These are phyloP conservation scores for Guillardia theta DNA, from an alignment of 78 protist genomes.

Conservation along the genomic window DNA sequence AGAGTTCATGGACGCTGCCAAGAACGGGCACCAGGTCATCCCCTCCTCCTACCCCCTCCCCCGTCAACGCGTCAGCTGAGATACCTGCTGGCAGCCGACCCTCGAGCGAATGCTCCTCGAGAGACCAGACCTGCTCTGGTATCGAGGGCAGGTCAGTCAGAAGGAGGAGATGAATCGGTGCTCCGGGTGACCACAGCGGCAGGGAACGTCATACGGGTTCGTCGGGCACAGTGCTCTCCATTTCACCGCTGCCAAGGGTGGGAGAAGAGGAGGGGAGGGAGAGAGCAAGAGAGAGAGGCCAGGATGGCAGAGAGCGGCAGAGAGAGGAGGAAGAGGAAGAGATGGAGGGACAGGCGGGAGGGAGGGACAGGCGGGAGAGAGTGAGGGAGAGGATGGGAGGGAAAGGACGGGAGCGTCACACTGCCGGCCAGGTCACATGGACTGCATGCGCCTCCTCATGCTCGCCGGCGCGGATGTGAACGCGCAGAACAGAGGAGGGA, in stretches of 20 bases:
- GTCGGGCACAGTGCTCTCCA: constrained; percentile 39
- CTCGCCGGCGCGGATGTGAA: neutral
- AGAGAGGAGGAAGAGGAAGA: neutral
- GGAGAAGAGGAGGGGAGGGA: too few species aligned
- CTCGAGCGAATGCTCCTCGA: neutral
- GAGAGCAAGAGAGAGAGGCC: too few species aligned
- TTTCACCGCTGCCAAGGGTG: constrained; percentile 20
- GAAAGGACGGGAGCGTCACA: too few species aligned
- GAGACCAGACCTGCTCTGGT: neutral
- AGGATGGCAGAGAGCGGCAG: neutral
- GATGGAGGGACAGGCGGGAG: neutral
- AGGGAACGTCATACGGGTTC: constrained; percentile 40
- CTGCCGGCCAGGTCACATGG: too few species aligned
- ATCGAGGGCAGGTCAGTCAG: neutral
- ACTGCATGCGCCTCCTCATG: neutral
- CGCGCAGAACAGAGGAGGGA: neutral
- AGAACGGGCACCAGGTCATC: too few species aligned
- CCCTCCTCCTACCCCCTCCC: too few species aligned
- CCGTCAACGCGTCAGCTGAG: neutral
- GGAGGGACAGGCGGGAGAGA: neutral
- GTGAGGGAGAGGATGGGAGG: too few species aligned
- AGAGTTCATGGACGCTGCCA: neutral
- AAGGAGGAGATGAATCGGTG: too few species aligned
- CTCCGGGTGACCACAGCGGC: too few species aligned
- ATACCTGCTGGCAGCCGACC: neutral